phyloP scores from a whole-genome alignment of 129 eudicot species.

The Lactuca saligna region DNA sequence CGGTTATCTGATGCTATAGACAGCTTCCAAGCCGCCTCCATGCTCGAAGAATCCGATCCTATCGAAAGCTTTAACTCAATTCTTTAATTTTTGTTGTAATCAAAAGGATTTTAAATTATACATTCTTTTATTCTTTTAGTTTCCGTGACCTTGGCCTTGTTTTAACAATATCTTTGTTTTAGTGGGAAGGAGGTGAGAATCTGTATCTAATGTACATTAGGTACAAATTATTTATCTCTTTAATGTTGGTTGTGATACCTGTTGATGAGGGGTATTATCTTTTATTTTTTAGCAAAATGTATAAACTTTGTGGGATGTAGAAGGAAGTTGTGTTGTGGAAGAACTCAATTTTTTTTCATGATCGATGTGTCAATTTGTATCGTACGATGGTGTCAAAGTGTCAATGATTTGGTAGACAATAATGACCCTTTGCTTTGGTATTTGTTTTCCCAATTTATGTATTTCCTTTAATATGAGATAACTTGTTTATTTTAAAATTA shows the following conservation, averaged over 20 bases:
- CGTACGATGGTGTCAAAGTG: not conserved
- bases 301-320: not conserved
- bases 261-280: not conserved
- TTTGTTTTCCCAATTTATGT: too few relatives aligned
- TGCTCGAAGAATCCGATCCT: slow-evolving; percentile 96
- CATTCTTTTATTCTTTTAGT: slow-evolving; percentile 46
- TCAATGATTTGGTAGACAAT: too few relatives aligned
- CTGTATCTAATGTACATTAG: too few relatives aligned
- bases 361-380: slow-evolving; percentile 4
- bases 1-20: slow-evolving; percentile 79
- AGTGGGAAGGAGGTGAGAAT: slow-evolving; percentile 5
- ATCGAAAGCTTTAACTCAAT: slow-evolving; percentile 72
- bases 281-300: slow-evolving; percentile 13
- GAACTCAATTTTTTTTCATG: too few relatives aligned
- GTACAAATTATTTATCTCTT: not conserved
- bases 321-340: not conserved
- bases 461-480: too few relatives aligned
- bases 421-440: too few relatives aligned
- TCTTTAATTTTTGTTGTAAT: slow-evolving; percentile 25
- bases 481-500: too few relatives aligned
- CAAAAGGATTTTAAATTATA: slow-evolving; percentile 16
- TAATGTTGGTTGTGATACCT: not conserved
- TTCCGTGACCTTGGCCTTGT: not conserved
- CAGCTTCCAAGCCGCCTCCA: slow-evolving; percentile 91
- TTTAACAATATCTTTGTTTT: slow-evolving; percentile 5